Evolutionary conservation across 179 eudicot species (phyloP), one percentile per base, ranked within the genome.

Genomic region (Camellia oleifera): DNA sequence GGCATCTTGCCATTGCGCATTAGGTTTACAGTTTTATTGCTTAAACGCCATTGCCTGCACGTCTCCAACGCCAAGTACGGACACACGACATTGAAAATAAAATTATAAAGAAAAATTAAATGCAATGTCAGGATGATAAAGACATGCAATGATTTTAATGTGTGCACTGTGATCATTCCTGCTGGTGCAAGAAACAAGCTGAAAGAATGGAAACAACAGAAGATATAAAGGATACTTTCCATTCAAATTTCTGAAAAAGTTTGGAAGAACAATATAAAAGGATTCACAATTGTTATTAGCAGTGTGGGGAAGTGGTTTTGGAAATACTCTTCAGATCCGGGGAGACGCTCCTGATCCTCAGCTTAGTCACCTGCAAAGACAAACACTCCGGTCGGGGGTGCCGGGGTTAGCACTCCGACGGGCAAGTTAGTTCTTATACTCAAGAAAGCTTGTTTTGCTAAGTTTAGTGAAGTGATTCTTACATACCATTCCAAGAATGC

Each of bases 1-100:
- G 97, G 98, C 93, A 97, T 97, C 83, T 97, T 97, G 66, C 99
- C 99, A 78, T 94, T 88, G 65, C 98, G 91, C 99, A 97, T 97
- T 88, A 97, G 84, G 83, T 91, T 97, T 82, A 94, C 93, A 72
- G 99, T 97, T 88, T 94, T 97, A 77, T 60, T 97, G 91, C 99
- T 97, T 82, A 97, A 84, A 79, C 99, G 94, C 99, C 99, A 97
- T 83, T 94, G 99, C 23, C 99, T 89, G 81, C 98, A 92, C 74
- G 99, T 97, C 89, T 97, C 99, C 80, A 97, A 81, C 18, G 98
- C 99, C 91, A 97, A 83, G 88, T 97, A 97, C 4, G 99, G 99
- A 84, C 98, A 97, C 50, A 97, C 88, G 61, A 98, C 99, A 90
- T 98, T 97, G 90, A 74, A 56, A 77, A 86, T 23, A 85, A 20